A percentile compares a stretch with the other conserved stretches of the same genome.
Evolutionary conservation across 106 monocot genomes (phyloP).

Genomic region (Hemerocallis citrina): DNA sequence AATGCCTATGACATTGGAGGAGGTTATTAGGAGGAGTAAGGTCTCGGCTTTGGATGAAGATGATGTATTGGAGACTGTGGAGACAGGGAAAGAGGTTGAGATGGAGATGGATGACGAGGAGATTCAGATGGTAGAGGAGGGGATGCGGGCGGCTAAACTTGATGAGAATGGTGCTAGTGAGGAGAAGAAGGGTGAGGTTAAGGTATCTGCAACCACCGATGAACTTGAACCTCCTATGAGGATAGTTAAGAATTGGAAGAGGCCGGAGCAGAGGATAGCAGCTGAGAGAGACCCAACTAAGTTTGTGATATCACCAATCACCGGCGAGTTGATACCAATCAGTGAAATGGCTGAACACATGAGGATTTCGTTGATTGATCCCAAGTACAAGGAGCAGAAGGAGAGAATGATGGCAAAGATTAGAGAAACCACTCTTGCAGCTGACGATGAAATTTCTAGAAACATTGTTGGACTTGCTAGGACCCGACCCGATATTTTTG

Average conservation of each 20-base stretch:
- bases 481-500: conserved; percentile 96
- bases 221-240: conserved; percentile 89
- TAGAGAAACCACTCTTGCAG: conserved; percentile 84
- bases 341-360: conserved; percentile 99
- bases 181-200: conserved; percentile 32
- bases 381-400: conserved; percentile 99
- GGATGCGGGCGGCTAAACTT: conserved; percentile 76
- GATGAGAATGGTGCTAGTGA: conserved; percentile 37
- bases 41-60: conserved; percentile 42
- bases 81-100: conserved; percentile 82
- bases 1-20: conserved; percentile 71
- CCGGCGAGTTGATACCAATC: conserved; percentile 90
- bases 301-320: conserved; percentile 91
- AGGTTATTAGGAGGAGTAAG: conserved; percentile 85
- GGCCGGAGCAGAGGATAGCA: conserved; percentile 81
- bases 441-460: conserved; percentile 92
- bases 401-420: conserved; percentile 99
- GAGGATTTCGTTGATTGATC: conserved; percentile 96
- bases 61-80: conserved; percentile 24
- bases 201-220: conserved; percentile 7
- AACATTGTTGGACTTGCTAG: conserved; percentile 96
- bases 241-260: conserved; percentile 98
- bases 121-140: conserved; percentile 89
- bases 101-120: conserved; percentile 99
- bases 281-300: conserved; percentile 87